Conservation (phyloP, 257 asterid genomes). For the Scutellaria minor region DNA sequence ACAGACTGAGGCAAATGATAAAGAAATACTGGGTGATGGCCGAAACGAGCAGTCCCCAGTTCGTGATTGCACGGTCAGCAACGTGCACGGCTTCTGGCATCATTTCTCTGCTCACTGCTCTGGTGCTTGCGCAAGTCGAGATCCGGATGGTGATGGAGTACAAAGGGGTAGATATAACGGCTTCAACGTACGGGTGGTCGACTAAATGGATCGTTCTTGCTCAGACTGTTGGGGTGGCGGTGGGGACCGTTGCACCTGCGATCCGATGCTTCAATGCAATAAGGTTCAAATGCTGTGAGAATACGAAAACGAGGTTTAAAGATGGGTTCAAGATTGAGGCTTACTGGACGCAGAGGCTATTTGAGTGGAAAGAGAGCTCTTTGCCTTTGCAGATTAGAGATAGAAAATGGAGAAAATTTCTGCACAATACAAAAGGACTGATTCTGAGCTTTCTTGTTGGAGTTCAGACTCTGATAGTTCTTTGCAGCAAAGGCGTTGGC, state of each 20-base stretch:
- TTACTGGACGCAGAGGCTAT: constrained; percentile 39
- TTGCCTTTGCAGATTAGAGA: constrained; percentile 27
- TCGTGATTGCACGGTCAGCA: constrained; percentile 43
- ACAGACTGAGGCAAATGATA: constrained; percentile 28
- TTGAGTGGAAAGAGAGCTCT: constrained; percentile 40
- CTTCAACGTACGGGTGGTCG: constrained; percentile 42
- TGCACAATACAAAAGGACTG: constrained; percentile 31
- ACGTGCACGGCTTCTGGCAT: constrained; percentile 28
- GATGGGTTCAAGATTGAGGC: constrained; percentile 36
- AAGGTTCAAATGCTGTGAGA: not conserved
- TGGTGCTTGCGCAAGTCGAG: constrained; percentile 22
- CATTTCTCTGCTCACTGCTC: constrained; percentile 32
- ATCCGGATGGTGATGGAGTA: constrained; percentile 11
- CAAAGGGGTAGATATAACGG: not conserved
- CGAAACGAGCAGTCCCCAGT: constrained; percentile 42
- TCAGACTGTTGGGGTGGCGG: constrained; percentile 34
- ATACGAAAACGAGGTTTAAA: not conserved
- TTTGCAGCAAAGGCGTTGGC: constrained; percentile 27
- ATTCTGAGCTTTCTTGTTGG: constrained; percentile 25
- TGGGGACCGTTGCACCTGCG: constrained; percentile 40
- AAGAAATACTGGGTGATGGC: constrained; percentile 44
- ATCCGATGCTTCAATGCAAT: constrained; percentile 36
- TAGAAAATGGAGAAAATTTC: constrained; percentile 18
- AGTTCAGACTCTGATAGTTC: constrained; percentile 35
- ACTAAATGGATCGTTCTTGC: constrained; percentile 25